Conservation (phyloP, 306 rosid species). For the Rosa persica region DNA sequence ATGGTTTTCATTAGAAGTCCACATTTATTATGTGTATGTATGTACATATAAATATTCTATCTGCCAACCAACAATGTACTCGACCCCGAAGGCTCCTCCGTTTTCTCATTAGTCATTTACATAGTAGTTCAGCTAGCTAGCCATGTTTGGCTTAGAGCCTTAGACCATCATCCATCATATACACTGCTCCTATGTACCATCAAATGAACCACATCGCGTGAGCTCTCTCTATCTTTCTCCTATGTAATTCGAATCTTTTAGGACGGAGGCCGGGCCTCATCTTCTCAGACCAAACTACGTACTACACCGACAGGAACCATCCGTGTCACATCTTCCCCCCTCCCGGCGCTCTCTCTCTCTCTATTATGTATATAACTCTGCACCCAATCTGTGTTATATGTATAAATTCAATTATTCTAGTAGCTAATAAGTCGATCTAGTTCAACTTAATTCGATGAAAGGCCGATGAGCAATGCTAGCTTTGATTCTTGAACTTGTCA, state of each 20-base stretch:
- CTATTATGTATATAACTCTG: too few relatives aligned
- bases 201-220: background rate
- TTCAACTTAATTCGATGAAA: background rate
- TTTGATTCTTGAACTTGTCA: background rate
- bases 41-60: too few relatives aligned
- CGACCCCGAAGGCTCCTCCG: too few relatives aligned
- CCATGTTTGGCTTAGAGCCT: background rate
- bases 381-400: too few relatives aligned
- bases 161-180: background rate
- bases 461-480: background rate
- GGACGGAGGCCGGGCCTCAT: slow-evolving; percentile 24
- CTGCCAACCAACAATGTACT: too few relatives aligned
- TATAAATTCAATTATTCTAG: background rate
- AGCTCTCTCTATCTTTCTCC: background rate
- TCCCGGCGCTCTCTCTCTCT: too few relatives aligned
- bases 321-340: too few relatives aligned
- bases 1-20: too few relatives aligned
- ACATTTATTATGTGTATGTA: too few relatives aligned
- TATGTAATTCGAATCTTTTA: slow-evolving; percentile 42
- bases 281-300: background rate
- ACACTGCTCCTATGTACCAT: background rate
- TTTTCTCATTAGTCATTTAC: too few relatives aligned
- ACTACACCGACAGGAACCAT: too few relatives aligned
- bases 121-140: background rate
- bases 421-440: background rate